Evolutionary conservation across 208 protist species (phyloP).

Genomic region (Leishmania lainsoni): DNA sequence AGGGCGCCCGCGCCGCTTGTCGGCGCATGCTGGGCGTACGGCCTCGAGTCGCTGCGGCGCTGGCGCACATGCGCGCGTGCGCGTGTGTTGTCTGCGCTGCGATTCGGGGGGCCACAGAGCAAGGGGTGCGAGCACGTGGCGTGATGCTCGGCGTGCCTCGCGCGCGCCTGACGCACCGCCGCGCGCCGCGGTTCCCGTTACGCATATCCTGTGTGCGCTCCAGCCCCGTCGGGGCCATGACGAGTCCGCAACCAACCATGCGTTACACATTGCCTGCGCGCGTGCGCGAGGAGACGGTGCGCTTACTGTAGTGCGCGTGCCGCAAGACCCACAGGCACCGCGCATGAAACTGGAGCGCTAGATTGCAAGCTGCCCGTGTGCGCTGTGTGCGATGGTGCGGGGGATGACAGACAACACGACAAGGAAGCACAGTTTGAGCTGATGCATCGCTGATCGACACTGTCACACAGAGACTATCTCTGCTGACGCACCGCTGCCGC

Average conservation of each 20-base stretch:
- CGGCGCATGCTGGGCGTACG: constrained; percentile 25
- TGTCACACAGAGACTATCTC: constrained; percentile 17
- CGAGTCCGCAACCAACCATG: constrained; percentile 33
- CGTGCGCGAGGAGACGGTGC: not conserved
- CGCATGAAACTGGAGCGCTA: constrained; percentile 28
- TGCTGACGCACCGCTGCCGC: constrained; percentile 10
- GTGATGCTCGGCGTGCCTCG: constrained; percentile 23
- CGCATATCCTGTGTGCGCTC: constrained; percentile 36
- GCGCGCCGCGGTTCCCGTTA: constrained; percentile 24
- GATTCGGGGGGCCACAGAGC: constrained; percentile 22
- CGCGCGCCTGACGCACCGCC: constrained; percentile 21
- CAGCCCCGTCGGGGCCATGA: constrained; percentile 33
- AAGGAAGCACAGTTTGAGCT: constrained; percentile 24
- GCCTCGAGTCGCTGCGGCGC: constrained; percentile 19
- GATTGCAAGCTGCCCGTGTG: not conserved
- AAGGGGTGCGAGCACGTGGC: constrained; percentile 19
- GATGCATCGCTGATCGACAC: constrained; percentile 24
- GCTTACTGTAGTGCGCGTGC: constrained; percentile 27
- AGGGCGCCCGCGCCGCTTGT: constrained; percentile 21
- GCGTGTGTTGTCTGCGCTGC: constrained; percentile 9
- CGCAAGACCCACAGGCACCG: constrained; percentile 25
- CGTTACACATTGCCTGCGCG: constrained; percentile 12
- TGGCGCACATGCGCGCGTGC: constrained; percentile 7
- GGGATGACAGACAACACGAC: constrained; percentile 17
- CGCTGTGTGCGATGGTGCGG: constrained; percentile 9